Percentiles rank a stretch among this genome's conserved stretches.
These are phyloP conservation scores for Cetraspora pellucida DNA, from an alignment of 192 early-diverging fungal genomes.

Conservation along the genomic window DNA sequence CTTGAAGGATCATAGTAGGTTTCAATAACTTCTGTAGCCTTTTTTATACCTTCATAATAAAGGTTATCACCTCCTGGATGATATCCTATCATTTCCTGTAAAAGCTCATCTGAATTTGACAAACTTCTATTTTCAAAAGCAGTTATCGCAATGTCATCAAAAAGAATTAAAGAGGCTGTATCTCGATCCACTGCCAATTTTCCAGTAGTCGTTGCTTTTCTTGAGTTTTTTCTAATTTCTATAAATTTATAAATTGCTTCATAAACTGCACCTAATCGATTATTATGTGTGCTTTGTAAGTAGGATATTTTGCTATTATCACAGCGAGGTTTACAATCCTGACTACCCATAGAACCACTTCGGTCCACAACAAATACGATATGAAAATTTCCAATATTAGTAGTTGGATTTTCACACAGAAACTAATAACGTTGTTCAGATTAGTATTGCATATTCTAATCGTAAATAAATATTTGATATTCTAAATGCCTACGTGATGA, in stretches of 20 bases:
- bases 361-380: conserved; percentile 35
- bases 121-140: conserved; percentile 27
- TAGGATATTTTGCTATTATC: background rate
- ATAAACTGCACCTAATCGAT: conserved; percentile 36
- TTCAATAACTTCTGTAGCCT: conserved; percentile 17
- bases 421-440: background rate
- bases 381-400: conserved; percentile 23
- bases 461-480: background rate
- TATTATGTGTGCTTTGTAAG: background rate
- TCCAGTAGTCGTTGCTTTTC: background rate
- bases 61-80: background rate
- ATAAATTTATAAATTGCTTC: conserved; percentile 26
- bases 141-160: background rate
- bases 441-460: background rate
- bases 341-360: conserved; percentile 15
- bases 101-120: background rate
- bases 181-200: conserved; percentile 10
- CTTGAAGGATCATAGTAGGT: conserved; percentile 18
- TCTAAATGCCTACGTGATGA: conserved; percentile 7
- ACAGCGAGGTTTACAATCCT: conserved; percentile 3
- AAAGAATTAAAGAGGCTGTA: conserved; percentile 30
- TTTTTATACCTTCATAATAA: conserved; percentile 12
- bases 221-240: conserved; percentile 10
- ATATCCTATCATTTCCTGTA: conserved; percentile 26
- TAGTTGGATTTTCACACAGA: conserved; percentile 39